Evolutionary conservation across 2,329 filamentous ascomycete genomes (phyloP), one percentile per base, ranked within the genome.

Genomic region (Tolypocladium guangdongense): DNA sequence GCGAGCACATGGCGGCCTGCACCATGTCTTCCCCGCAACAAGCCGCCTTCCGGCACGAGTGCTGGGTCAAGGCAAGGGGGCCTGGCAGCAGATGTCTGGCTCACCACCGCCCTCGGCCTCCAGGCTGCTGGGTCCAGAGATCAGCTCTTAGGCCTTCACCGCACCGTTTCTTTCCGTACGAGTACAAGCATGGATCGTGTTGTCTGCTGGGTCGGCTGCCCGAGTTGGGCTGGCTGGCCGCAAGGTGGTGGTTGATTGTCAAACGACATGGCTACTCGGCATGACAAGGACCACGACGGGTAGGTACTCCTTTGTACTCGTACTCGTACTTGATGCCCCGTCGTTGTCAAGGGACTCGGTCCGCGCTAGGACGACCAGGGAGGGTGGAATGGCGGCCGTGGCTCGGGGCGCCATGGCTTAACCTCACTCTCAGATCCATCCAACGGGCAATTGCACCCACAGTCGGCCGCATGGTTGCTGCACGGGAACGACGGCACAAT

Each of bases 401-500:
- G 55, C 56, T 54, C 41, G 50, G 30, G 43, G 32, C 32, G 43
- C 16, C 43, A 32, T 50, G 43, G 24, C 33, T 45, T 49, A 52
- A 51, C 48, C 18, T 50, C 36, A 24, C 22, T 33, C 38, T 41
- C 41, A 36, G 50, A 30, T 47, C 27, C n/a, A 30, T 20, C 49
- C 45, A 50, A 49, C 41, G 33, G 43, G 47, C 3, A 53, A 49
- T 50, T 54, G 55, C 55, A 56, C 56, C 57, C 54, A 55, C 54
- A 54, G 54, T 49, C 20, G 41, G 24, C 11, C n/a, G 52, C 55
- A 50, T 55, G 41, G 46, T 33, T 37, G 33, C 39, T 10, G 50
- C 55, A 53, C 57, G 56, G 56, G 55, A 55, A 52, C 54, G 38
- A 57, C 59, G 56, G 57, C 57, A 57, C 56, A 56, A 43, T 47